A percentile compares a stretch with the other conserved stretches of the same genome.
Conservation (phyloP, 495 filamentous ascomycete genomes). For the Xylaria palmicola region DNA sequence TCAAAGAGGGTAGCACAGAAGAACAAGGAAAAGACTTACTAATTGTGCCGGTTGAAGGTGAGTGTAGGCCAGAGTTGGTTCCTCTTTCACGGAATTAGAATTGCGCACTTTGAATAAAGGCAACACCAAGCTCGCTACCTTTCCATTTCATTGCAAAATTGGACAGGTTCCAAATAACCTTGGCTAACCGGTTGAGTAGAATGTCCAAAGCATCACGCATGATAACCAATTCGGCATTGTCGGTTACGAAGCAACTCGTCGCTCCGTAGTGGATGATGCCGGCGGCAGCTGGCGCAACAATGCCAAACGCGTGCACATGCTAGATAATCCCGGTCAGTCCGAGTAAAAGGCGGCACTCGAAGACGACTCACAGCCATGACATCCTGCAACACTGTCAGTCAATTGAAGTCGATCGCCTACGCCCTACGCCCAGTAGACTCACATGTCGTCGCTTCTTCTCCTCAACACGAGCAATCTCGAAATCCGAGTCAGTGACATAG, state of each 20-base stretch:
- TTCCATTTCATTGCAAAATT: conserved; percentile 78
- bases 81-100: conserved; percentile 13
- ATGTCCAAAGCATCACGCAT: conserved; percentile 71
- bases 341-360: neutral
- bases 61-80: conserved; percentile 74
- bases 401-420: conserved; percentile 30
- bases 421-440: conserved; percentile 50
- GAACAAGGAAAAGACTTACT: conserved; percentile 21
- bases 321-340: neutral
- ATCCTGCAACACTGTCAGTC: conserved; percentile 39
- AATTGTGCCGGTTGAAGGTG: conserved; percentile 64
- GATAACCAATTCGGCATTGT: conserved; percentile 64
- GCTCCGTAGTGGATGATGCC: conserved; percentile 80
- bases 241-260: conserved; percentile 14
- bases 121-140: neutral
- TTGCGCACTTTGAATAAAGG: conserved; percentile 23
- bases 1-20: neutral
- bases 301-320: conserved; percentile 62
- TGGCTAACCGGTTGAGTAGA: conserved; percentile 80
- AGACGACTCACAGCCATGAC: conserved; percentile 17
- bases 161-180: conserved; percentile 75
- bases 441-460: conserved; percentile 70
- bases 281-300: conserved; percentile 73
- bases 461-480: conserved; percentile 71
- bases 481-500: conserved; percentile 75